Percentiles rank a stretch among this genome's conserved stretches.
These are phyloP conservation scores for Talaromyces sp. DNA, from an alignment of 2,329 filamentous ascomycete species.

Conservation along the genomic window DNA sequence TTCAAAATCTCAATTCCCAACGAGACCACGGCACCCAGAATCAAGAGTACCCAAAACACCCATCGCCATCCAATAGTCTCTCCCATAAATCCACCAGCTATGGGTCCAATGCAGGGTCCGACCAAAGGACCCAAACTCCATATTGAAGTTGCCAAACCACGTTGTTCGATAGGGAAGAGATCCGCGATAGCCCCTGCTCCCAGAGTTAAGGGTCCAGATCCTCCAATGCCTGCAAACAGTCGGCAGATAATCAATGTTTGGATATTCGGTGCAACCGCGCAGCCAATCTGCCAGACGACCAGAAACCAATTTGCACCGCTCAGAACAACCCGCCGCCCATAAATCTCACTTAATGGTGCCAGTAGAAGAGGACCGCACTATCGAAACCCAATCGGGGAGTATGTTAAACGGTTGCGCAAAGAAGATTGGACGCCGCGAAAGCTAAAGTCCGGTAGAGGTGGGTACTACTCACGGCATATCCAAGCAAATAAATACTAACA, in stretches of 20 bases:
- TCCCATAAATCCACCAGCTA: constrained; percentile 57
- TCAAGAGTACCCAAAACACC: constrained; percentile 52
- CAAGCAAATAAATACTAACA: constrained; percentile 35
- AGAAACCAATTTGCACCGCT: constrained; percentile 61
- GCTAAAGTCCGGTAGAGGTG: background rate
- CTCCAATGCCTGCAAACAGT: constrained; percentile 61
- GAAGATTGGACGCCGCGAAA: background rate
- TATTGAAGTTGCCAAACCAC: constrained; percentile 47
- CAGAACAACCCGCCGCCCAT: constrained; percentile 63
- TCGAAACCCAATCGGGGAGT: background rate
- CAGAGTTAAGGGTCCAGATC: constrained; percentile 40
- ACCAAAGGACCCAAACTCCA: constrained; percentile 46
- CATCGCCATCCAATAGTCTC: constrained; percentile 56
- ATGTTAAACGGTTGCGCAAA: background rate
- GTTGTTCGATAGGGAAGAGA: constrained; percentile 45
- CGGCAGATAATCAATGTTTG: constrained; percentile 63
- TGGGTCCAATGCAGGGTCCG: constrained; percentile 47
- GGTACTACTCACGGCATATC: constrained; percentile 33
- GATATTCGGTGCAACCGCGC: constrained; percentile 60
- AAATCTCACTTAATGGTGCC: constrained; percentile 68
- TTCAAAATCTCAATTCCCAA: constrained; percentile 23
- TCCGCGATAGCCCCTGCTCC: constrained; percentile 53
- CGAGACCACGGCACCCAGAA: constrained; percentile 38
- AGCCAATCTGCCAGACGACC: constrained; percentile 64
- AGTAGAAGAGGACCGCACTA: constrained; percentile 62